phyloP scores from a whole-genome alignment of 2,329 filamentous ascomycete species.

The Diaporthe velutina region DNA sequence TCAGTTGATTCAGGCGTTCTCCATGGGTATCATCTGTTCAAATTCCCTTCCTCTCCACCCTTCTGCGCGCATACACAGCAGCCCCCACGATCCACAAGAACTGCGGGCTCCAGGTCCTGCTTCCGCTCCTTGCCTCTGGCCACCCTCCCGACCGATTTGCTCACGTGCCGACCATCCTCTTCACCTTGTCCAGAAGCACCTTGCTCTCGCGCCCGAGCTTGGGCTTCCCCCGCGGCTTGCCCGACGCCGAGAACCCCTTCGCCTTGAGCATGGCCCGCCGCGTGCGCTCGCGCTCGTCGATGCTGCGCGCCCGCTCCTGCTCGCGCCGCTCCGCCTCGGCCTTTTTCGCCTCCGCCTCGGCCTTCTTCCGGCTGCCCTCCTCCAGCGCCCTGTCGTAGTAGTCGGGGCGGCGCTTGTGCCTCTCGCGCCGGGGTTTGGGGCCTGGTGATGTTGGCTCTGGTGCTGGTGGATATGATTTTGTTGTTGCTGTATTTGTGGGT shows the following conservation, averaged over 20 bases:
- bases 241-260: slow-evolving; percentile 68
- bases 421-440: background rate
- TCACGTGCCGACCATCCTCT: slow-evolving; percentile 69
- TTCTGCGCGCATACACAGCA: too few species aligned
- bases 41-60: background rate
- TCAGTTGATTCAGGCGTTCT: background rate
- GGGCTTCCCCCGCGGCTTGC: slow-evolving; percentile 75
- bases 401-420: slow-evolving; percentile 56
- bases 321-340: slow-evolving; percentile 61
- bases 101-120: too few species aligned
- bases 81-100: too few species aligned
- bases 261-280: slow-evolving; percentile 81
- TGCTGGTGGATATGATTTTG: slow-evolving; percentile 39
- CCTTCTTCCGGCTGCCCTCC: slow-evolving; percentile 58
- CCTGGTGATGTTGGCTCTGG: background rate
- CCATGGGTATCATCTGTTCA: background rate
- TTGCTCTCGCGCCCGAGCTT: slow-evolving; percentile 86
- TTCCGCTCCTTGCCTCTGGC: background rate
- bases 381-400: slow-evolving; percentile 76
- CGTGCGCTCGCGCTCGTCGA: slow-evolving; percentile 74
- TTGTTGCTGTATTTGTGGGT: background rate
- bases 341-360: slow-evolving; percentile 57
- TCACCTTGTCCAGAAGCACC: slow-evolving; percentile 82
- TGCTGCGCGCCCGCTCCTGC: slow-evolving; percentile 74
- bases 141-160: background rate